phyloP scores from a whole-genome alignment of 345 rosid genomes.

The Viola odorata region DNA sequence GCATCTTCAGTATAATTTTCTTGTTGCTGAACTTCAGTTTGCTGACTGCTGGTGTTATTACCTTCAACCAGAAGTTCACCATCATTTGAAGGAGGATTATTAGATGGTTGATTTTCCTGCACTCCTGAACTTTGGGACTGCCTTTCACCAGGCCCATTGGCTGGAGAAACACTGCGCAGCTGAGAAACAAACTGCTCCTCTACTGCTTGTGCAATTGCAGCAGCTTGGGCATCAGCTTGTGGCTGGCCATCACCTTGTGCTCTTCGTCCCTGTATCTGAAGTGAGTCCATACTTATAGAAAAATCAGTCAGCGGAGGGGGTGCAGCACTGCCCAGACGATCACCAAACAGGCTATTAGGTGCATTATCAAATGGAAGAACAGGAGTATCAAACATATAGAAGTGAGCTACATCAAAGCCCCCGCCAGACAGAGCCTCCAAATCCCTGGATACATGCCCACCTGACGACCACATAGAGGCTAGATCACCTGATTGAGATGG shows the following conservation, averaged over 20 bases:
- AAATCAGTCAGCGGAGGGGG: constrained; percentile 77
- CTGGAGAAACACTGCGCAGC: constrained; percentile 44
- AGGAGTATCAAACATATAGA: constrained; percentile 94
- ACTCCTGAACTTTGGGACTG: constrained; percentile 52
- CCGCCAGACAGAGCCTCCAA: constrained; percentile 65
- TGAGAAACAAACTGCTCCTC: constrained; percentile 81
- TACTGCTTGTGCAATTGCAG: constrained; percentile 78
- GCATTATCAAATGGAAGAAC: constrained; percentile 72
- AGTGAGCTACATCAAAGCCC: constrained; percentile 69
- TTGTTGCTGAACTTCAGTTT: constrained; percentile 44
- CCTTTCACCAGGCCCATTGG: constrained; percentile 44
- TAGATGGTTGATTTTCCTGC: constrained; percentile 53
- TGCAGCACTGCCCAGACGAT: constrained; percentile 57
- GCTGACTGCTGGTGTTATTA: constrained; percentile 40
- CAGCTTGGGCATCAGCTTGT: constrained; percentile 69
- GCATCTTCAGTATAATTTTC: constrained; percentile 38
- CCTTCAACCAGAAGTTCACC: constrained; percentile 38
- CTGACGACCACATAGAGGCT: constrained; percentile 56
- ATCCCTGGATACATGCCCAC: constrained; percentile 66
- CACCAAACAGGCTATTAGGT: constrained; percentile 58
- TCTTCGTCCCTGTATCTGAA: constrained; percentile 62
- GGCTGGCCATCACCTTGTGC: constrained; percentile 90
- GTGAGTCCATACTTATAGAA: constrained; percentile 70
- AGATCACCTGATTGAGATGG: constrained; percentile 71
- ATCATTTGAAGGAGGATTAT: constrained; percentile 37